phyloP scores from a whole-genome alignment of 2,329 filamentous ascomycete genomes.

The Lasiodiplodia hormozganensis region DNA sequence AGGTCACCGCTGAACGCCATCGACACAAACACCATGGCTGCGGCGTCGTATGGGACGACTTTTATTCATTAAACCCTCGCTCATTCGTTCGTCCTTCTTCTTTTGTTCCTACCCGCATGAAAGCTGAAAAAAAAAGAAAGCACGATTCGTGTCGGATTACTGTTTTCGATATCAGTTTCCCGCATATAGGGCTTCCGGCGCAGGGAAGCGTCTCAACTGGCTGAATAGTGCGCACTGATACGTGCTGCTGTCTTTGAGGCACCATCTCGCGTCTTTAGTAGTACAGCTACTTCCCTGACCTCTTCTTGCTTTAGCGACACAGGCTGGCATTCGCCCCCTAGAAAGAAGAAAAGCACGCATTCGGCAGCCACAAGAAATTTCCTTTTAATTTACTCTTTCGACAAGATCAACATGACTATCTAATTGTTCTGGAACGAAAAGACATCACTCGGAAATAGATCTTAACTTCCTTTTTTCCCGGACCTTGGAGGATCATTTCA shows the following conservation, averaged over 20 bases:
- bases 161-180: too few relatives aligned
- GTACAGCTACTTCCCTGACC: too few relatives aligned
- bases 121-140: background rate
- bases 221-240: too few relatives aligned
- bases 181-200: background rate
- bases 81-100: background rate
- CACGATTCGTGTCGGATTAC: background rate
- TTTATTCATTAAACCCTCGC: background rate
- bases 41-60: background rate
- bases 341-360: too few relatives aligned
- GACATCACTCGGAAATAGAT: too few relatives aligned
- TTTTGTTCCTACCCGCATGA: background rate
- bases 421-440: background rate
- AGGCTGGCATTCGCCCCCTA: too few relatives aligned
- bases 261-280: too few relatives aligned
- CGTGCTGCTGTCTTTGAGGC: too few relatives aligned
- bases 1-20: background rate
- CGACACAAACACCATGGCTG: background rate
- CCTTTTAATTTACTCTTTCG: background rate
- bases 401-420: background rate
- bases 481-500: slow-evolving; percentile 25
- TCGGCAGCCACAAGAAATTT: background rate
- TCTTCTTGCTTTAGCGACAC: too few relatives aligned
- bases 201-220: background rate
- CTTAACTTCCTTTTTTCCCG: background rate